Base-by-base conservation (phyloP, 139 green algal genomes). In the Asterochloris erici region DNA sequence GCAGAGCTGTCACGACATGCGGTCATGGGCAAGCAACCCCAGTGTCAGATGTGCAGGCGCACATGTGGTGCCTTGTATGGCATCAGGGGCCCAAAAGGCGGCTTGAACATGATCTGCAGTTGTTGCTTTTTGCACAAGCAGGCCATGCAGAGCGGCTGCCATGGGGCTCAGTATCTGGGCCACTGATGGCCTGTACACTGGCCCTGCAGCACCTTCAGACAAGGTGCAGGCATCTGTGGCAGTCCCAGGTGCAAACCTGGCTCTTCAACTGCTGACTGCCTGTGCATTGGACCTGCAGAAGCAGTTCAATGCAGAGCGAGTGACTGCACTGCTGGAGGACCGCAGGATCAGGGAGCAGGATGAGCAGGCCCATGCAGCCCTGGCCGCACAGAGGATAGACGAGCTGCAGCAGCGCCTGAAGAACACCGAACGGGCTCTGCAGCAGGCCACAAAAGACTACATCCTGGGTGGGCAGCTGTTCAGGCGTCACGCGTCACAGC, bases 241-340 rank as follows among this genome's bases (percentile, higher is more conserved):
- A 54, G 38, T 54, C 38, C 6, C 4, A 54, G 2, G 38, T 54
- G 38, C 38, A 54, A 6, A 6, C 24, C 21, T 19, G 14, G 68
- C 24, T n/a, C 11, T 29, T 23, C 23, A 14, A 74, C 23, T 54
- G 38, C 38, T 54, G 38, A 54, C 38, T 54, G 26, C 26, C 26
- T 16, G 73, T 78, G 11, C 26, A 23, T 0, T 60, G 24, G 73
- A 0, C 6, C 14, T 84, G 77, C 92, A 97, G 90, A 93, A 87
- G 73, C 89, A 93, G 66, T 92, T 96, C 74, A 87, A 89, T 0
- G 83, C 81, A 27, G 94, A 98, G 92, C 88, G 91, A 24, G 86
- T 96, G 0, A 89, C 87, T 1, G 92, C 94, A 14, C 87, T 98
- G 85, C 74, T 94, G 79, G 90, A 95, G 73, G 94, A 97, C 84